phyloP scores from a whole-genome alignment of 176 grass and related monocot species.

The Paspalum notatum region DNA sequence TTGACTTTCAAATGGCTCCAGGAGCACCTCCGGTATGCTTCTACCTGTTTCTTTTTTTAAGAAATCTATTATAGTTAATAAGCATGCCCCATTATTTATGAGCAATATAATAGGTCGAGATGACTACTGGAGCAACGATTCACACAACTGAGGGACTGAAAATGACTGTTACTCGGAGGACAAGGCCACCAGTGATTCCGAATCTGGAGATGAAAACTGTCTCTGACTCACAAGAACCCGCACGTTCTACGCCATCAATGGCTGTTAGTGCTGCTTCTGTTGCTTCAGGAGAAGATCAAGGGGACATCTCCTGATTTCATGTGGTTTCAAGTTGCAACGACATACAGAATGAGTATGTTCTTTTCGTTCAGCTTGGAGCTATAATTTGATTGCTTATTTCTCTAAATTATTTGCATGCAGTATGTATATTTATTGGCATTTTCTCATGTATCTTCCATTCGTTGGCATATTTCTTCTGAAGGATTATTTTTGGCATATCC shows the following conservation, averaged over 20 bases:
- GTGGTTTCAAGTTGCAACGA: slow-evolving; percentile 1
- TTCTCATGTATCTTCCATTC: not conserved
- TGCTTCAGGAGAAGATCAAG: slow-evolving; percentile 65
- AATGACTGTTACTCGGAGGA: slow-evolving; percentile 88
- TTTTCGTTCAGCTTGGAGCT: slow-evolving; percentile 20
- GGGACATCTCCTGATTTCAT: slow-evolving; percentile 60
- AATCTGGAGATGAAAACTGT: slow-evolving; percentile 74
- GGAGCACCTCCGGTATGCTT: slow-evolving; percentile 78
- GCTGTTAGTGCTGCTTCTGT: slow-evolving; percentile 33
- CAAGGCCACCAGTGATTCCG: slow-evolving; percentile 72
- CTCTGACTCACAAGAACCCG: slow-evolving; percentile 47
- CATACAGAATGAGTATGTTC: slow-evolving; percentile 40
- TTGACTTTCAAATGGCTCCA: slow-evolving; percentile 91
- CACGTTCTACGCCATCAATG: slow-evolving; percentile 38
- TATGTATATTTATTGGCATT: slow-evolving; percentile 12
- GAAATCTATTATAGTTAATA: slow-evolving; percentile 26
- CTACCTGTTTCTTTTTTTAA: slow-evolving; percentile 32
- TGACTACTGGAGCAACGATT: slow-evolving; percentile 96
- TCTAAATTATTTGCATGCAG: not conserved
- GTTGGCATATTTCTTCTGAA: slow-evolving; percentile 5
- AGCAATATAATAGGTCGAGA: slow-evolving; percentile 67
- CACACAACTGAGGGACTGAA: slow-evolving; percentile 89
- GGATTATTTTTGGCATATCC: not conserved
- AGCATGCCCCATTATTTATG: not conserved
- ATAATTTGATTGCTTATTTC: not conserved